Evolutionary conservation across 164 flowering plant genomes (phyloP).

Genomic region (Dillenia suffruticosa): DNA sequence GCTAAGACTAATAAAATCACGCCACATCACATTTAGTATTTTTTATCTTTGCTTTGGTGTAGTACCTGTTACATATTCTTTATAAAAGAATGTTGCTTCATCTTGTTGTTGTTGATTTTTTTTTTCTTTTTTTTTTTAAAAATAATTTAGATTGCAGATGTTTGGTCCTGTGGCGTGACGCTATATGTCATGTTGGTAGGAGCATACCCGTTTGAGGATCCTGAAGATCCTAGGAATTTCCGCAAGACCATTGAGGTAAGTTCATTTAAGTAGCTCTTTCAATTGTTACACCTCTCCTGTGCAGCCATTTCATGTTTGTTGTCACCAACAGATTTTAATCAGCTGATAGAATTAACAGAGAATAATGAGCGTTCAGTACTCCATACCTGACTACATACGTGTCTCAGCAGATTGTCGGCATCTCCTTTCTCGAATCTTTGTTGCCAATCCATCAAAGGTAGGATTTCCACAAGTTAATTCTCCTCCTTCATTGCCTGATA

Average conservation of each 20-base stretch:
- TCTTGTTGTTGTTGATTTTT: no score
- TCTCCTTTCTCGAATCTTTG: slow-evolving; percentile 62
- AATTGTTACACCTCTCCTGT: neutral
- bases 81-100: no score
- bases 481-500: neutral
- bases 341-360: slow-evolving; percentile 32
- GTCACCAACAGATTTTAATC: neutral
- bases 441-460: slow-evolving; percentile 69
- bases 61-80: no score
- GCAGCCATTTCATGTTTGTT: neutral
- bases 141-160: slow-evolving; percentile 57
- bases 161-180: slow-evolving; percentile 79
- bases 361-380: slow-evolving; percentile 58
- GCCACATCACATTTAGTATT: no score
- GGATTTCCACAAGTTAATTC: neutral
- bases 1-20: no score
- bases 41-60: no score
- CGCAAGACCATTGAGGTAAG: slow-evolving; percentile 60
- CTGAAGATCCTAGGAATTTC: slow-evolving; percentile 65
- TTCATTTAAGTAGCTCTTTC: neutral
- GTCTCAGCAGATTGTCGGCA: slow-evolving; percentile 55
- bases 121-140: neutral
- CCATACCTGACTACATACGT: slow-evolving; percentile 65
- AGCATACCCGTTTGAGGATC: slow-evolving; percentile 73
- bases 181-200: slow-evolving; percentile 73